Conservation (phyloP, 1,284 basidiomycete species). For the Malassezia cuniculi region DNA sequence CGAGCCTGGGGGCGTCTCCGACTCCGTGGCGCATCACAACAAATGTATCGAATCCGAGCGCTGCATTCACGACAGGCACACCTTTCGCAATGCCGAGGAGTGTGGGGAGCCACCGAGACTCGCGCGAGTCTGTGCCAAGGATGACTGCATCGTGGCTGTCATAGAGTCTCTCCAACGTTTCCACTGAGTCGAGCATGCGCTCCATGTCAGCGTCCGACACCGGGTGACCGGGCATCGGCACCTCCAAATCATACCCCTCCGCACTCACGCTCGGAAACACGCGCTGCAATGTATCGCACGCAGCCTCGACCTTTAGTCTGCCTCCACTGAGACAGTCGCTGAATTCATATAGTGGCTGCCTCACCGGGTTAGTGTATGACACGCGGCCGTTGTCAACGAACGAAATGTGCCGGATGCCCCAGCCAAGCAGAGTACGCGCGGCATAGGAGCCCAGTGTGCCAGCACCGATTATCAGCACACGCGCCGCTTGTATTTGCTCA, state of each 20-base stretch:
- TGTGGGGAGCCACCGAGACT: constrained; percentile 88
- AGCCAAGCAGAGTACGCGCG: constrained; percentile 66
- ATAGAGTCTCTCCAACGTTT: constrained; percentile 61
- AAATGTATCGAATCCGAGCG: constrained; percentile 88
- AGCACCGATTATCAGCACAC: constrained; percentile 76
- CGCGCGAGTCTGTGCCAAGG: constrained; percentile 91
- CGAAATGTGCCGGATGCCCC: constrained; percentile 87
- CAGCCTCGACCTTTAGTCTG: constrained; percentile 80
- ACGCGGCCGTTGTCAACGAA: constrained; percentile 80
- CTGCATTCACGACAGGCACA: constrained; percentile 83
- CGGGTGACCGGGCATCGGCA: constrained; percentile 97
- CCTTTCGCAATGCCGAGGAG: constrained; percentile 67
- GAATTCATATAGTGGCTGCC: constrained; percentile 90
- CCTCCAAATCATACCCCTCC: constrained; percentile 58
- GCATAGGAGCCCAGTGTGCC: constrained; percentile 96
- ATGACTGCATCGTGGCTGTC: constrained; percentile 78
- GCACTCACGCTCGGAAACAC: constrained; percentile 89
- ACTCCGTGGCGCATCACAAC: constrained; percentile 90
- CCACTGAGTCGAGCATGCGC: constrained; percentile 58
- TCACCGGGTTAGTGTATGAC: constrained; percentile 89
- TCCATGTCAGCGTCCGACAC: constrained; percentile 52
- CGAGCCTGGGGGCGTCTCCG: constrained; percentile 45
- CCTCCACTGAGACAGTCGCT: constrained; percentile 86
- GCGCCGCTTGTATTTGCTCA: constrained; percentile 67
- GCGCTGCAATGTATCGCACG: constrained; percentile 69